Conservation (phyloP, 441 rosid genomes). For the Brassica balearica region DNA sequence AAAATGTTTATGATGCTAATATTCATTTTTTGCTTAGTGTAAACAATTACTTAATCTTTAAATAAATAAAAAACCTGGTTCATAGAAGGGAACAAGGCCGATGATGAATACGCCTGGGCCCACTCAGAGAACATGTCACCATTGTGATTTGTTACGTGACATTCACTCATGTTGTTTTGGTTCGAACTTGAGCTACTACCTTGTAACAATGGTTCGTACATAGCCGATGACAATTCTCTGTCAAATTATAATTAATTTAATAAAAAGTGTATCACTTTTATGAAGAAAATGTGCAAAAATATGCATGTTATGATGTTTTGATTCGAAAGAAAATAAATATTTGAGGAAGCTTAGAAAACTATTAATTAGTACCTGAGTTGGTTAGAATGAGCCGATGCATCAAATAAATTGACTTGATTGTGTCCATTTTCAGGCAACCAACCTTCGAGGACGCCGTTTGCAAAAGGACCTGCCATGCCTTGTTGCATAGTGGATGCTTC, state of each 20-base stretch:
- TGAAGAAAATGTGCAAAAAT: not conserved
- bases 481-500: constrained; percentile 64
- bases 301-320: too few relatives aligned
- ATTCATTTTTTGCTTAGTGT: not conserved
- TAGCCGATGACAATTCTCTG: constrained; percentile 43
- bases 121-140: constrained; percentile 43
- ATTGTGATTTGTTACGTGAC: constrained; percentile 9
- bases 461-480: constrained; percentile 53
- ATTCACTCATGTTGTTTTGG: constrained; percentile 44
- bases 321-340: not conserved
- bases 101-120: constrained; percentile 38
- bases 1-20: not conserved
- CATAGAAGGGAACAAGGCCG: constrained; percentile 39
- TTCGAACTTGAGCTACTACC: constrained; percentile 47
- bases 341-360: not conserved
- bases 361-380: constrained; percentile 49
- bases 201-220: constrained; percentile 45
- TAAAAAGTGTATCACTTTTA: not conserved
- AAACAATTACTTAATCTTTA: not conserved
- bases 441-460: constrained; percentile 50
- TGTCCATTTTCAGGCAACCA: constrained; percentile 64
- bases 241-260: not conserved
- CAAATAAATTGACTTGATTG: constrained; percentile 54
- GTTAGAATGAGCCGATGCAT: constrained; percentile 52
- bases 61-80: constrained; percentile 19